Conservation (phyloP, 192 early-diverging fungal species). For the Podochytrium sp. region DNA sequence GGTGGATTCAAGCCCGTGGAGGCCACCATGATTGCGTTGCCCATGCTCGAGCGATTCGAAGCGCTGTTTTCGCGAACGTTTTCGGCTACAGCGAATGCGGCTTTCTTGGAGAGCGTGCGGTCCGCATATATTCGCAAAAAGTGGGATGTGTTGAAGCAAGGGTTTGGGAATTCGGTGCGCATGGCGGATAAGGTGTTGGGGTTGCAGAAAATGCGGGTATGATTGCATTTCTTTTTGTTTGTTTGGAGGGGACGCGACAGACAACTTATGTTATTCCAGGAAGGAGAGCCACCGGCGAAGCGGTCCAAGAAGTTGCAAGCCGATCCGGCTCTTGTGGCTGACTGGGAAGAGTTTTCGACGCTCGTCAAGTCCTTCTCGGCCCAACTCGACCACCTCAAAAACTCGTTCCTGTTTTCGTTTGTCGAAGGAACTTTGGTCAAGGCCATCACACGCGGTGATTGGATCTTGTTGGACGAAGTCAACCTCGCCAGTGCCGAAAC, state of each 20-base stretch:
- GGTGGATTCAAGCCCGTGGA: constrained; percentile 99
- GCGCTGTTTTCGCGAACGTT: constrained; percentile 84
- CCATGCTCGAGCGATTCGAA: constrained; percentile 85
- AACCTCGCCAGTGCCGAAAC: constrained; percentile 97
- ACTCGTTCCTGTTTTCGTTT: constrained; percentile 88
- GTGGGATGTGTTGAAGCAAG: constrained; percentile 78
- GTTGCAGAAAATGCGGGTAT: constrained; percentile 7
- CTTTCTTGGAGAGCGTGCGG: constrained; percentile 82
- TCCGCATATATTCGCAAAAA: constrained; percentile 74
- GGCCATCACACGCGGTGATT: constrained; percentile 88
- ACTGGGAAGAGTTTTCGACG: constrained; percentile 78
- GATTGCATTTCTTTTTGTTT: neutral
- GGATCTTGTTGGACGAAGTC: constrained; percentile 97
- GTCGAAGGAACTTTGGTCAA: constrained; percentile 91
- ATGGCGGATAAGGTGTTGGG: constrained; percentile 71
- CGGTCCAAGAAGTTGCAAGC: constrained; percentile 27
- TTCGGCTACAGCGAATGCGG: constrained; percentile 81
- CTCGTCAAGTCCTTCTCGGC: constrained; percentile 72
- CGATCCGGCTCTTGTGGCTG: constrained; percentile 56
- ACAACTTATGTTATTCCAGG: neutral
- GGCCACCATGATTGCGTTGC: constrained; percentile 73
- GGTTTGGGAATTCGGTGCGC: constrained; percentile 76
- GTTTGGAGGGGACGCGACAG: neutral
- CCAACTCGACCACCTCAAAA: constrained; percentile 70
- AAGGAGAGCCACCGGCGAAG: constrained; percentile 12